Percentiles rank a stretch among this genome's conserved stretches.
phyloP scores from a whole-genome alignment of 169 alveolate genomes.

The Cryptosporidium meleagridis region DNA sequence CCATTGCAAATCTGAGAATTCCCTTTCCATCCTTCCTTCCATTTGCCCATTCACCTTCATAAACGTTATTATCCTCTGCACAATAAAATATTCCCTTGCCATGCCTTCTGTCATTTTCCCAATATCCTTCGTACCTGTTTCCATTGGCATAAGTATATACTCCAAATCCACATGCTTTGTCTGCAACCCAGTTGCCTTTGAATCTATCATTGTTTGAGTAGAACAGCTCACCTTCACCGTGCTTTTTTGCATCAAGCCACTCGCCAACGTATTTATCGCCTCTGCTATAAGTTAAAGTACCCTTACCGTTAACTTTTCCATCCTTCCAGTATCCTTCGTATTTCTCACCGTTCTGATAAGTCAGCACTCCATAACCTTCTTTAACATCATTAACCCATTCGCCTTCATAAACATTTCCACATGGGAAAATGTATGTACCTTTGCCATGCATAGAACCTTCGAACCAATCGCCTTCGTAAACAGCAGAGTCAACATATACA shows the following conservation, averaged over 20 bases:
- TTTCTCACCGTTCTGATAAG: slow-evolving; percentile 90
- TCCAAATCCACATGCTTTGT: slow-evolving; percentile 95
- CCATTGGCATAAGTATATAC: slow-evolving; percentile 92
- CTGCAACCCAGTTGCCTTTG: slow-evolving; percentile 92
- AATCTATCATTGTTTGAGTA: slow-evolving; percentile 92
- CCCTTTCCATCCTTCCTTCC: slow-evolving; percentile 92
- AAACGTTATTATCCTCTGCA: slow-evolving; percentile 88
- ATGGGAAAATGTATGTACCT: slow-evolving; percentile 91
- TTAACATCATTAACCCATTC: slow-evolving; percentile 95
- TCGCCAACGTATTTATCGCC: slow-evolving; percentile 95
- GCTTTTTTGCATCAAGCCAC: slow-evolving; percentile 92
- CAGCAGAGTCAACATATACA: slow-evolving; percentile 92
- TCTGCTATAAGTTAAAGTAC: slow-evolving; percentile 88
- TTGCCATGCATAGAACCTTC: slow-evolving; percentile 94
- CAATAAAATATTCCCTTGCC: slow-evolving; percentile 90
- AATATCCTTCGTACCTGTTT: slow-evolving; percentile 91
- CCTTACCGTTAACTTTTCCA: slow-evolving; percentile 93
- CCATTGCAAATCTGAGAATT: slow-evolving; percentile 82
- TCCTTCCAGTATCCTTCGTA: slow-evolving; percentile 94
- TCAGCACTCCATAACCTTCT: slow-evolving; percentile 91
- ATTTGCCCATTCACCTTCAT: slow-evolving; percentile 89
- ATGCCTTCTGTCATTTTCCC: slow-evolving; percentile 91
- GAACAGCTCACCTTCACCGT: slow-evolving; percentile 94
- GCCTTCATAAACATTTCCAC: slow-evolving; percentile 94
- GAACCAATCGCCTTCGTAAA: slow-evolving; percentile 96